phyloP scores from a whole-genome alignment of 208 protist species.

The Trypanosomatidae sp. region DNA sequence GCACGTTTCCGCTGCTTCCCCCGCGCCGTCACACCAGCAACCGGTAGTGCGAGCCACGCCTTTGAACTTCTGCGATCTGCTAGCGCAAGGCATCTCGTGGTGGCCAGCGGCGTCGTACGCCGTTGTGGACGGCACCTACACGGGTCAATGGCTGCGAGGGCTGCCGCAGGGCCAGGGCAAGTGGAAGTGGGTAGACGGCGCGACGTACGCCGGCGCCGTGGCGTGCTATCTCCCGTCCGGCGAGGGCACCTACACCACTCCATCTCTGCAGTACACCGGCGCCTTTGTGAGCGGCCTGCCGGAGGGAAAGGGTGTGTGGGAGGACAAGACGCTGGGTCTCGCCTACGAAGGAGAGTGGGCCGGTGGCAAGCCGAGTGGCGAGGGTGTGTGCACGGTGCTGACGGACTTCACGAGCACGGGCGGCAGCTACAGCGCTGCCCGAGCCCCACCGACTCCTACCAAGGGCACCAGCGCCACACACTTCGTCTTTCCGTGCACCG shows the following conservation, averaged over 20 bases:
- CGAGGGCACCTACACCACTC: slow-evolving; percentile 35
- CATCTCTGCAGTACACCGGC: slow-evolving; percentile 55
- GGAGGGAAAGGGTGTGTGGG: slow-evolving; percentile 41
- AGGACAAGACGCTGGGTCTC: slow-evolving; percentile 28
- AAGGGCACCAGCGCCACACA: too few relatives aligned
- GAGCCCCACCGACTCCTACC: background rate
- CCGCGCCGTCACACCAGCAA: background rate
- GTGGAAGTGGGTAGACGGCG: slow-evolving; percentile 68
- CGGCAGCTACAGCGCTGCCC: too few relatives aligned
- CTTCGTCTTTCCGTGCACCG: background rate
- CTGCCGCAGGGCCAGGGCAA: slow-evolving; percentile 62
- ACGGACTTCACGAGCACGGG: too few relatives aligned
- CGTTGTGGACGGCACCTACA: slow-evolving; percentile 57
- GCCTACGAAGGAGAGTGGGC: slow-evolving; percentile 67
- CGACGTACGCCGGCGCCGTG: slow-evolving; percentile 58
- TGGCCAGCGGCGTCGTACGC: slow-evolving; percentile 28
- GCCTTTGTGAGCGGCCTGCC: slow-evolving; percentile 47
- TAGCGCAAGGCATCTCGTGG: slow-evolving; percentile 16
- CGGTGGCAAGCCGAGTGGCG: slow-evolving; percentile 53
- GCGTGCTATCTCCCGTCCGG: slow-evolving; percentile 45
- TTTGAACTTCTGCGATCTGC: slow-evolving; percentile 8
- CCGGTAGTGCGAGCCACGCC: background rate
- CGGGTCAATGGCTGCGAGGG: slow-evolving; percentile 54
- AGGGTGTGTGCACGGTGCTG: slow-evolving; percentile 38
- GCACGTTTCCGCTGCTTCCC: slow-evolving; percentile 13